phyloP scores from a whole-genome alignment of 768 basidiomycete genomes.

The Pisolithus marmoratus region DNA sequence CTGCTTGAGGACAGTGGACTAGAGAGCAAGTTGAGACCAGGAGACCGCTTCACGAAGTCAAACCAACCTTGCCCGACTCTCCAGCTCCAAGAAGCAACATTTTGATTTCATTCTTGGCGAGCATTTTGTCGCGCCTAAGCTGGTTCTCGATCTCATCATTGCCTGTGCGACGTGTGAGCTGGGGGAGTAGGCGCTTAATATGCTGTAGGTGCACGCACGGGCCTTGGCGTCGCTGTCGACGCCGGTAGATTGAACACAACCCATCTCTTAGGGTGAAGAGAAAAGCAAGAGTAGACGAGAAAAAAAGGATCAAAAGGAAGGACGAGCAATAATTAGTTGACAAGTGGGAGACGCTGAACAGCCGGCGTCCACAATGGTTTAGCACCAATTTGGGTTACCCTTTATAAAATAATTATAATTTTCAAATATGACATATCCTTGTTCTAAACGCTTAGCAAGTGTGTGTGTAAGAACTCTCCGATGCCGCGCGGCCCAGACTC shows the following conservation, averaged over 20 bases:
- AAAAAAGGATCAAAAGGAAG: conserved; percentile 15
- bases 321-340: conserved; percentile 21
- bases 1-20: conserved; percentile 92
- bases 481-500: no score
- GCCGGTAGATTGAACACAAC: conserved; percentile 66
- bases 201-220: conserved; percentile 43
- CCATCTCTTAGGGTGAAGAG: conserved; percentile 40
- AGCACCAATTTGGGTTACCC: no score
- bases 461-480: no score
- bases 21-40: conserved; percentile 2
- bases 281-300: conserved; percentile 9
- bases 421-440: no score
- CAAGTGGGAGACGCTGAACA: conserved; percentile 8
- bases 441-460: no score
- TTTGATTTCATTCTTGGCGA: conserved; percentile 93
- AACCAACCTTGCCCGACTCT: conserved; percentile 86
- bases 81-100: conserved; percentile 95
- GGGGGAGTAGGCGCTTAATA: neutral
- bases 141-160: conserved; percentile 94
- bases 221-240: conserved; percentile 80
- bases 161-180: conserved; percentile 37
- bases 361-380: neutral
- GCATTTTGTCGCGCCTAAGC: conserved; percentile 80
- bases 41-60: neutral
- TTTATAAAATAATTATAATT: no score